These are phyloP conservation scores for Penicillium sp. DNA, from an alignment of 2,329 filamentous ascomycete genomes.

Conservation along the genomic window DNA sequence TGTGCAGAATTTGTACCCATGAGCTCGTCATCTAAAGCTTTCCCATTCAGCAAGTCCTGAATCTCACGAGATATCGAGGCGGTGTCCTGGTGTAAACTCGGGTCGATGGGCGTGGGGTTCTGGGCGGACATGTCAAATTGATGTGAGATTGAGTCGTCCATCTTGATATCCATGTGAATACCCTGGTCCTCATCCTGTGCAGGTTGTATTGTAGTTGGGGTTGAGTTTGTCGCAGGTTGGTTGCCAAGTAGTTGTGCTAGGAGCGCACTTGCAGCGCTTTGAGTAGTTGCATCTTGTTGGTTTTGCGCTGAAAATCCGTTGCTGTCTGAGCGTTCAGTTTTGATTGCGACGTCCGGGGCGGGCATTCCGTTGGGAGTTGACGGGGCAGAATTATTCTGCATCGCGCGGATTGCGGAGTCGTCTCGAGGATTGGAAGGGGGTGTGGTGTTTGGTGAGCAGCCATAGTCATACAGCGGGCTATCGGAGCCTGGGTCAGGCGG, in stretches of 20 bases:
- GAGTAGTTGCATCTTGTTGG: constrained; percentile 37
- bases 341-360: constrained; percentile 31
- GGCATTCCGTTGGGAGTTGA: constrained; percentile 31
- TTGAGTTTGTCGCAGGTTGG: constrained; percentile 25
- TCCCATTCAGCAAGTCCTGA: constrained; percentile 18
- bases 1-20: constrained; percentile 11
- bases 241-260: constrained; percentile 43
- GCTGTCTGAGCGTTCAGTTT: constrained; percentile 30
- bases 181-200: constrained; percentile 15
- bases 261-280: constrained; percentile 42
- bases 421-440: constrained; percentile 31
- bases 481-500: constrained; percentile 44
- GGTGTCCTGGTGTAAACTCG: constrained; percentile 10
- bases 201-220: constrained; percentile 16
- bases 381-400: constrained; percentile 39
- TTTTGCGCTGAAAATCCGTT: constrained; percentile 23
- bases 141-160: constrained; percentile 12
- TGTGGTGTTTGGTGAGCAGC: constrained; percentile 28
- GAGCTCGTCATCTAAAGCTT: constrained; percentile 17
- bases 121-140: constrained; percentile 9
- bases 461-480: constrained; percentile 42
- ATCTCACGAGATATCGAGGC: constrained; percentile 14
- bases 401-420: constrained; percentile 40
- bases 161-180: constrained; percentile 11
- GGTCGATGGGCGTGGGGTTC: constrained; percentile 3